Base-by-base conservation (phyloP, 2,329 filamentous ascomycete genomes). In the Colletotrichum salicis region DNA sequence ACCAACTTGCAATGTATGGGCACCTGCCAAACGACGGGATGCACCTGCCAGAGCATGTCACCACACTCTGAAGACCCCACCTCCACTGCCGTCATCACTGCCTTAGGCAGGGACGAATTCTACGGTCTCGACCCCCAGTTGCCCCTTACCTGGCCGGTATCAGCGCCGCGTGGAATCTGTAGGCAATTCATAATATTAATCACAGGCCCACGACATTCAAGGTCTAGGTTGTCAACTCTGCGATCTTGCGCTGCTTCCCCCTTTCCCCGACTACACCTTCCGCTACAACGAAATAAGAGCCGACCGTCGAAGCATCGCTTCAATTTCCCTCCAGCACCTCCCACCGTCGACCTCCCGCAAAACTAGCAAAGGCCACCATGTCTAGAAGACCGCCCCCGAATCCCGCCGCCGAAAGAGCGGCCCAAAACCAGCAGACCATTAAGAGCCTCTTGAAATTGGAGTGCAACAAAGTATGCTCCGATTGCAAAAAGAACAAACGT, bases 401-500 rank as follows among this genome's bases (percentile, higher is more conserved):
- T 84, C 91, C 94, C 80, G 91, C 91, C 75, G 93, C 94, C 76
- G 94, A 97, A 84, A 92, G 94, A 83, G 94, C 95, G 78, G 95
- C 95, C 79, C 93, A 97, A 84, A 99, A 99, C 85, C 92, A 94
- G 82, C 91, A 92, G 81, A 97, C 95, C 56, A 94, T 99, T 83
- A 98, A 98, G 87, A 95, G 90, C 80, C 89, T 99, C 77, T 87
- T 98, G 81, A 99, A 98, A 86, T 86, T 99, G 76, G 96, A 98
- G 80, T 86, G 91, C 74, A 99, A 99, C 86, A 99, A 99, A 87
- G 91, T 93, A 80, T 99, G 96, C 87, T 94, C 96, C 73, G 96
- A 99, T 83, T 99, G 96, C 90, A 99, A 99, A 88, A 92, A 93
- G 82, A 99, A 98, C 87, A 99, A 98, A 84, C 96, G 95, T 97